phyloP scores from a whole-genome alignment of 345 rosid genomes.

The Isatis tinctoria region DNA sequence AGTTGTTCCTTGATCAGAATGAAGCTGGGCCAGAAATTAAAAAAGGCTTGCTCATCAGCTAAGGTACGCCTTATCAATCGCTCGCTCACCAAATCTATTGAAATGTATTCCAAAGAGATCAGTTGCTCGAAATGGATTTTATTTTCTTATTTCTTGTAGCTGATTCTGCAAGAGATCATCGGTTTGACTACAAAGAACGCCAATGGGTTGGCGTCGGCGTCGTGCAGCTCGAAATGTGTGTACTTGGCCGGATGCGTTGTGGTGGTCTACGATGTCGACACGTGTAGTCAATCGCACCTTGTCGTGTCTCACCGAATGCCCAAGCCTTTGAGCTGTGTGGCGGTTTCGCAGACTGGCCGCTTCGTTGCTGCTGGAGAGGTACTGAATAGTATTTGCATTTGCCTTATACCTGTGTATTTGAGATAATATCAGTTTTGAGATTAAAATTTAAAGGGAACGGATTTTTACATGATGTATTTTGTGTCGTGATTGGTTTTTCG shows the following conservation, averaged over 20 bases:
- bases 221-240: slow-evolving; percentile 40
- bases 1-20: slow-evolving; percentile 20
- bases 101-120: background rate
- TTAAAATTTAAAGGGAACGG: background rate
- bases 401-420: background rate
- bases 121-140: background rate
- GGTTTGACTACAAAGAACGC: slow-evolving; percentile 64
- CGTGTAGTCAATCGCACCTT: slow-evolving; percentile 58
- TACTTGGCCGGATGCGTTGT: slow-evolving; percentile 80
- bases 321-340: slow-evolving; percentile 61
- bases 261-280: slow-evolving; percentile 55
- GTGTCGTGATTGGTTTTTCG: background rate
- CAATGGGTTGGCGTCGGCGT: slow-evolving; percentile 60
- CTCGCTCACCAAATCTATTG: background rate
- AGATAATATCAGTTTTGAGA: background rate
- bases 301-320: slow-evolving; percentile 58
- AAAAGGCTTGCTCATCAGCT: slow-evolving; percentile 46
- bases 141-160: slow-evolving; percentile 22
- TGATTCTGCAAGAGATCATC: slow-evolving; percentile 55
- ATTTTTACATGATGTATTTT: background rate
- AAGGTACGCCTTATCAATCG: slow-evolving; percentile 40
- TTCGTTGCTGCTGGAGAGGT: slow-evolving; percentile 83
- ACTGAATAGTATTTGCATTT: background rate
- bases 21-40: slow-evolving; percentile 46
- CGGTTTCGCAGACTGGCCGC: slow-evolving; percentile 55